phyloP scores from a whole-genome alignment of 2,329 filamentous ascomycete species.

The Monosporascus sp. region DNA sequence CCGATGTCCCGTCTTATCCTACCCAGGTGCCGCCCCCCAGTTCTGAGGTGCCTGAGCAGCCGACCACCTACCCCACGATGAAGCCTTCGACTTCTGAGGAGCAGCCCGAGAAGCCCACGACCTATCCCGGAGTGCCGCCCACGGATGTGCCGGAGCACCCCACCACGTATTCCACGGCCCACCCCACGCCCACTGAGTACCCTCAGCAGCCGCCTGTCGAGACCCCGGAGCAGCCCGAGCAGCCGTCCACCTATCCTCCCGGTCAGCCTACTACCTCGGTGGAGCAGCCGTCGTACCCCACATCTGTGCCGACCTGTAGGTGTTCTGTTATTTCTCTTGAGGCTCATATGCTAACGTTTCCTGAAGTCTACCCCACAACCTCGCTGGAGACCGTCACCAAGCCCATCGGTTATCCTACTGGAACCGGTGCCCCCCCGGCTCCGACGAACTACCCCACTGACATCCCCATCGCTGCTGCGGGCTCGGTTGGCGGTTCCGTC shows the following conservation, averaged over 20 bases:
- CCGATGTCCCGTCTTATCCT: slow-evolving; percentile 6
- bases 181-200: slow-evolving; percentile 2
- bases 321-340: no score
- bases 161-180: no score
- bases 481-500: slow-evolving; percentile 48
- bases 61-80: slow-evolving; percentile 43
- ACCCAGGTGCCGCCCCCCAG: no score
- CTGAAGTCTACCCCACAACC: background rate
- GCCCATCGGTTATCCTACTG: slow-evolving; percentile 8
- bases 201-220: slow-evolving; percentile 16
- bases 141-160: slow-evolving; percentile 8
- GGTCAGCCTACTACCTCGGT: background rate
- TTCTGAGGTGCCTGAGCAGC: slow-evolving; percentile 1
- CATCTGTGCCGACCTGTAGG: background rate
- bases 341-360: no score
- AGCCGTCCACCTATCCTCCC: background rate
- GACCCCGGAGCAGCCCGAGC: background rate
- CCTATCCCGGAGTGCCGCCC: slow-evolving; percentile 36
- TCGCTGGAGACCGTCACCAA: slow-evolving; percentile 21
- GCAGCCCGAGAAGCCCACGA: slow-evolving; percentile 14
- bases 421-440: slow-evolving; percentile 25
- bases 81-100: no score
- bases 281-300: background rate
- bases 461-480: slow-evolving; percentile 42
- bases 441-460: slow-evolving; percentile 30